Conservation (phyloP, 228 moss, liverwort and hornwort species). For the Sphagnum magellanicum region DNA sequence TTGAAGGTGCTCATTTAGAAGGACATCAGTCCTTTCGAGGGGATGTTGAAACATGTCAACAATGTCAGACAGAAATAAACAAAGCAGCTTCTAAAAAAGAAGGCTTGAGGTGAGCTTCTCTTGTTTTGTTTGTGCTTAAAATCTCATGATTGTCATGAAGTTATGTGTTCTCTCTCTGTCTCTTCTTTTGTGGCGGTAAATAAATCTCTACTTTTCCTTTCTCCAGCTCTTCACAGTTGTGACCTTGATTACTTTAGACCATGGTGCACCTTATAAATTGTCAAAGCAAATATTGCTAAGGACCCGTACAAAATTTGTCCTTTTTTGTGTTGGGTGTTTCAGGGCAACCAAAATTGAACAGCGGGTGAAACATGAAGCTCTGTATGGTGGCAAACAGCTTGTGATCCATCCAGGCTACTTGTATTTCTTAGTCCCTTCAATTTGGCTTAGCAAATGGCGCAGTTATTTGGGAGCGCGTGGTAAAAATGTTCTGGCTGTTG, state of each 20-base stretch:
- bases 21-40: slow-evolving; percentile 71
- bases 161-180: neutral
- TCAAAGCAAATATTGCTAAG: too few species aligned
- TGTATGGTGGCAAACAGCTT: slow-evolving; percentile 68
- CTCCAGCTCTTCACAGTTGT: neutral
- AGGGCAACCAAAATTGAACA: slow-evolving; percentile 94
- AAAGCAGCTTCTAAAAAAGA: slow-evolving; percentile 82
- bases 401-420: slow-evolving; percentile 58
- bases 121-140: slow-evolving; percentile 1
- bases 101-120: slow-evolving; percentile 59
- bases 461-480: slow-evolving; percentile 90
- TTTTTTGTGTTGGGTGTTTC: slow-evolving; percentile 8
- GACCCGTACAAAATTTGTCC: too few species aligned
- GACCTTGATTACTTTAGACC: neutral
- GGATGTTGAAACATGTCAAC: slow-evolving; percentile 58
- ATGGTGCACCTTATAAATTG: neutral
- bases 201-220: neutral
- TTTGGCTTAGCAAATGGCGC: slow-evolving; percentile 92
- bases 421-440: slow-evolving; percentile 85
- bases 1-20: slow-evolving; percentile 56
- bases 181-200: neutral
- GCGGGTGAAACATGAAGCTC: slow-evolving; percentile 83
- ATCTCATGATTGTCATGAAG: neutral
- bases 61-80: slow-evolving; percentile 77
- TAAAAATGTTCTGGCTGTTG: slow-evolving; percentile 86